Evolutionary conservation across 495 filamentous ascomycete species (phyloP), one percentile per base, ranked within the genome.

Genomic region (Penicillium atrosanguineum): DNA sequence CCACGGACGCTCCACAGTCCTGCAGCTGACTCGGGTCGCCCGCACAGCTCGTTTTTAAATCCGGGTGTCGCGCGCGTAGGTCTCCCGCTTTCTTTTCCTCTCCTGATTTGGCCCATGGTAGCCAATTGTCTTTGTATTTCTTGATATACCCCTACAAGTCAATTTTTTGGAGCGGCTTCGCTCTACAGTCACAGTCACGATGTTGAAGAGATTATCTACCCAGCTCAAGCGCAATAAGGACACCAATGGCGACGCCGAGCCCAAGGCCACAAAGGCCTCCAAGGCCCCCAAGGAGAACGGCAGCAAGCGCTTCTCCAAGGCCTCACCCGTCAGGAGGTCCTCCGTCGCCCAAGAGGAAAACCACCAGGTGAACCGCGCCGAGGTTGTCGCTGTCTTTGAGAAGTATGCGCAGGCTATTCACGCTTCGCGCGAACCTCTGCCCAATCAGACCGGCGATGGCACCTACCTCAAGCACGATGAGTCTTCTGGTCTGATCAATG

Each of bases 401-500:
- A 74, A 80, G 55, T 83, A 83, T 69, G 78, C 75, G 14, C 85
- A 88, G 54, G 58, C 90, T 18, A 78, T 90, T 44, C 80, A 84
- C 45, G 82, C 87, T 26, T 82, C 80, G 29, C 76, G 77, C 43
- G 75, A 81, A 45, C 88, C 89, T 23, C 61, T 88, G 53, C 87
- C 89, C 0, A 82, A 76, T 50, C 82, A 89, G 60, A 80, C 72
- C 43, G 84, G 86, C 12, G 80, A 85, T 64, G 86, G 86, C 39
- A 77, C 80, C 14, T 75, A 74, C 51, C 48, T 76, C 18, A 74
- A 80, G 53, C 65, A 82, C 18, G 73, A 79, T 23, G 63, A 79
- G 48, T 73, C 77, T 26, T 79, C 79, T 0, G 80, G 86, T 40
- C 62, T 90, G 28, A 75, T 79, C 64, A 69, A 79, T 42, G 89